Evolutionary conservation across 2,329 filamentous ascomycete genomes (phyloP), one percentile per base, ranked within the genome.

Genomic region (Ophiostoma quercus): DNA sequence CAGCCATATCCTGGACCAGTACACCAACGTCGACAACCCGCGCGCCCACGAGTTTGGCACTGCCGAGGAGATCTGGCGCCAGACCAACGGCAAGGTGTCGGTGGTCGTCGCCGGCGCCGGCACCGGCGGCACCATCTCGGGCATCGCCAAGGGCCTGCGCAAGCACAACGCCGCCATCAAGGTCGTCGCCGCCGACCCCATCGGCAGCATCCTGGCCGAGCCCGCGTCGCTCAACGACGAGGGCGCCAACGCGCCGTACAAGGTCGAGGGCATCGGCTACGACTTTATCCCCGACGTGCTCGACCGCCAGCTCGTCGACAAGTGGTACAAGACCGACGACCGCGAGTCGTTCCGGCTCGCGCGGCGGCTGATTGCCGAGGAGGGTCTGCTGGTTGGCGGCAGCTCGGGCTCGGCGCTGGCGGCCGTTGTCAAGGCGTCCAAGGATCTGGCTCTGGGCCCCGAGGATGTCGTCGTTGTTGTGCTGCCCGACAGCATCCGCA

Each of bases 241-340:
- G 73, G 87, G 89, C 77, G 85, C 87, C 72, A 94, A 97, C 77
- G 88, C 92, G 79, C 84, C 89, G 1, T 99, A 99, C 84, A 98
- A 99, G 82, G 95, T 99, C 0, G 95, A 99, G 82, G 95, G 95
- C 62, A 99, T 99, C 76, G 95, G 95, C 25, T 99, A 99, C 79
- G 95, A 99, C 79, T 99, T 99, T 79, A 91, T 99, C 71, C 95
- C 96, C 7, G 92, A 98, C 32, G 96, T 99, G 5, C 84, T 99
- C 69, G 89, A 95, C 74, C 92, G 90, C 76, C 80, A 88, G 37
- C 79, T 86, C 5, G 91, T 99, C 39, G 92, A 97, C 79, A 91
- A 90, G 77, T 99, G 95, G 95, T 98, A 97, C 83, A 99, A 99
- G 87, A 99, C 95, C 3, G 92, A 94, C 72, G 95, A 99, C 77